Conservation (phyloP, 2,329 filamentous ascomycete species). For the Dactylellina sp. region DNA sequence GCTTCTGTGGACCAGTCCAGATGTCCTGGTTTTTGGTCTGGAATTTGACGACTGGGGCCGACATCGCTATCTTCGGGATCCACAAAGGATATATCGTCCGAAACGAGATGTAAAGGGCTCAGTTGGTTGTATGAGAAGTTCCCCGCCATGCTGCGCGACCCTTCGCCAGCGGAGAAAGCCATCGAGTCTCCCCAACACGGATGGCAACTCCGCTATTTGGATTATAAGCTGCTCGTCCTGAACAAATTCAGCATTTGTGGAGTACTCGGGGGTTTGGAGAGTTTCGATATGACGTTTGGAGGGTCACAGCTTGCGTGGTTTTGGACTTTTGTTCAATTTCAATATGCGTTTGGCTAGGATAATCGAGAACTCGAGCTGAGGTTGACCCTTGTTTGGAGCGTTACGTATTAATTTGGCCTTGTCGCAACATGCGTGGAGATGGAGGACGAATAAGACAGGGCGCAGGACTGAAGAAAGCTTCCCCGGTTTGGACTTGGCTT, state of each 20-base stretch:
- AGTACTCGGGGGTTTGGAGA: background rate
- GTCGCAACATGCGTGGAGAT: too few relatives aligned
- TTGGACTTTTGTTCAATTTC: background rate
- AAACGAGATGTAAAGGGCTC: conserved; percentile 37
- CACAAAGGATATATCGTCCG: conserved; percentile 16
- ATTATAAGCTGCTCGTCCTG: background rate
- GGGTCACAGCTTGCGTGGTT: background rate
- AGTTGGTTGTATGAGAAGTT: conserved; percentile 25
- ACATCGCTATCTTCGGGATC: conserved; percentile 27
- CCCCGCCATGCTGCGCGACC: conserved; percentile 49
- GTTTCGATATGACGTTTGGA: background rate
- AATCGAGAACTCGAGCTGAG: background rate
- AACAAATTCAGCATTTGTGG: conserved; percentile 23
- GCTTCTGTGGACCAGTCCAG: conserved; percentile 90
- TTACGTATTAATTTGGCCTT: background rate
- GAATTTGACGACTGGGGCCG: conserved; percentile 29
- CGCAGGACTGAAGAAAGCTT: too few relatives aligned
- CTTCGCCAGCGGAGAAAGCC: conserved; percentile 52
- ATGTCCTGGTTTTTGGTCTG: conserved; percentile 41
- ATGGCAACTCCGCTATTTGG: conserved; percentile 22
- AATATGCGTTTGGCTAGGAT: background rate
- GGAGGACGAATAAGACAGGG: too few relatives aligned
- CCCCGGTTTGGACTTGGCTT: too few relatives aligned
- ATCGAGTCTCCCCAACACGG: conserved; percentile 30
- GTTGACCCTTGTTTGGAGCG: too few relatives aligned